Percentiles rank a stretch among this genome's conserved stretches.
Evolutionary conservation across 192 early-diverging fungal species (phyloP).

Genomic region (Hyaloraphidium curvatum): DNA sequence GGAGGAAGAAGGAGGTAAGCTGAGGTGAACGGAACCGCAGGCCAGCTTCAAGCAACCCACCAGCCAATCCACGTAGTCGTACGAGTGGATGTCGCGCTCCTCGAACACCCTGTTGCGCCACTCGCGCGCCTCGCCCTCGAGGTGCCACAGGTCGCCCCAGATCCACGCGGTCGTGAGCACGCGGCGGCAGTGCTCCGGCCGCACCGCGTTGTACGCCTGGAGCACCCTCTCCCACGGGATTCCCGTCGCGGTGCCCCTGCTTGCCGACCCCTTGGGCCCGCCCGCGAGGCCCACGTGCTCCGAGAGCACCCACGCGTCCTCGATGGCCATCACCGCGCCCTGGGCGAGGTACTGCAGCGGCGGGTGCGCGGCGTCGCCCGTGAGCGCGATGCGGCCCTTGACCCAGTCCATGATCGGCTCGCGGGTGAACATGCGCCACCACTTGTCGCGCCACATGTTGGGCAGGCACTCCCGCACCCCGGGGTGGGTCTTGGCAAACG

Average conservation of each 20-base stretch:
- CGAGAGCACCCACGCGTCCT: neutral
- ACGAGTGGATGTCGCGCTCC: too few relatives aligned
- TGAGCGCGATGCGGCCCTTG: neutral
- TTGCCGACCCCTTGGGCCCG: too few relatives aligned
- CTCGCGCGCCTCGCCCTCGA: too few relatives aligned
- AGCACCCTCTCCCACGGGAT: neutral
- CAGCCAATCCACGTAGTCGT: too few relatives aligned
- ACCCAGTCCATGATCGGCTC: neutral
- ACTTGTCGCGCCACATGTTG: neutral
- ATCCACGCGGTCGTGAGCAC: too few relatives aligned
- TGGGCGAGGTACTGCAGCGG: neutral
- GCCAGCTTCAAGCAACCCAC: too few relatives aligned
- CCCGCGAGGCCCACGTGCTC: too few relatives aligned
- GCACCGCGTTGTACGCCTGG: neutral
- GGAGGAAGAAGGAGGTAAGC: too few relatives aligned
- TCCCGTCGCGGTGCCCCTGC: neutral
- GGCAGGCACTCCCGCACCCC: neutral
- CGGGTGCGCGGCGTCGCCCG: neutral
- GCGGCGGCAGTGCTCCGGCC: too few relatives aligned
- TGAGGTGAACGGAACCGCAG: too few relatives aligned
- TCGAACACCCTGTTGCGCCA: too few relatives aligned
- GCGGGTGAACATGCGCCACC: neutral
- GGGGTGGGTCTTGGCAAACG: neutral
- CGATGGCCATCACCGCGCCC: neutral
- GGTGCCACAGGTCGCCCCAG: too few relatives aligned